phyloP scores from a whole-genome alignment of 257 asterid species.

The Leptodermis oblonga region DNA sequence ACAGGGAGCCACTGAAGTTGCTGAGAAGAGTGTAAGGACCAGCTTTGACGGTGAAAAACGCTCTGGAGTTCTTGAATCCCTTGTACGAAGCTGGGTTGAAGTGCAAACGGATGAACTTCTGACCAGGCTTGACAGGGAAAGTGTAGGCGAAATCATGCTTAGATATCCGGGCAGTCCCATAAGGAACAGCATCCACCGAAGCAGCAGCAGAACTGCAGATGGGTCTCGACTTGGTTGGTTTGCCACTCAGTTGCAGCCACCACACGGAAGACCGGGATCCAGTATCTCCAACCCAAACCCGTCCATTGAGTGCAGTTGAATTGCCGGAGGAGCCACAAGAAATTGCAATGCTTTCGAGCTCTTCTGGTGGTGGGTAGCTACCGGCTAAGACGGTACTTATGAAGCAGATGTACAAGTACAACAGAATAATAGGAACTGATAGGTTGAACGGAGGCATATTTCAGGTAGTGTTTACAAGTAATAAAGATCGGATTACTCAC shows the following conservation, averaged over 20 bases:
- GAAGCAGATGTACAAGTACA: constrained; percentile 12
- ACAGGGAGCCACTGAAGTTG: constrained; percentile 29
- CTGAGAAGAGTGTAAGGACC: constrained; percentile 24
- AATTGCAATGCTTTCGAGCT: constrained; percentile 32
- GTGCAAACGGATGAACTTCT: constrained; percentile 29
- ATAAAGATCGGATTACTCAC: background rate
- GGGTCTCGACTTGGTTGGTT: constrained; percentile 34
- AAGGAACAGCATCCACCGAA: constrained; percentile 14
- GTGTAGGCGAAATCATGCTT: constrained; percentile 21
- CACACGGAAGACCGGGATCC: constrained; percentile 19
- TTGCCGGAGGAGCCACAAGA: constrained; percentile 52
- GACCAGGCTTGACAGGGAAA: constrained; percentile 23
- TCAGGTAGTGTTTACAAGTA: background rate
- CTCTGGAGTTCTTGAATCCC: constrained; percentile 26
- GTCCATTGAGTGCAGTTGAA: constrained; percentile 36
- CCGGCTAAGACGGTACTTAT: constrained; percentile 18
- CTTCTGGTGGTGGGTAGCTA: constrained; percentile 10
- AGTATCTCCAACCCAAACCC: constrained; percentile 49
- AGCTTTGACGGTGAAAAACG: constrained; percentile 24
- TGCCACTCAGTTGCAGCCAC: constrained; percentile 36
- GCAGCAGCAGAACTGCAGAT: background rate
- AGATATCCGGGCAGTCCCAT: constrained; percentile 30
- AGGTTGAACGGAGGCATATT: constrained; percentile 8
- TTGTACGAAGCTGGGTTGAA: constrained; percentile 26
- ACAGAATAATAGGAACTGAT: constrained; percentile 18